Evolutionary conservation across 768 basidiomycete genomes (phyloP).

Genomic region (Cyclocybe cylindracea): DNA sequence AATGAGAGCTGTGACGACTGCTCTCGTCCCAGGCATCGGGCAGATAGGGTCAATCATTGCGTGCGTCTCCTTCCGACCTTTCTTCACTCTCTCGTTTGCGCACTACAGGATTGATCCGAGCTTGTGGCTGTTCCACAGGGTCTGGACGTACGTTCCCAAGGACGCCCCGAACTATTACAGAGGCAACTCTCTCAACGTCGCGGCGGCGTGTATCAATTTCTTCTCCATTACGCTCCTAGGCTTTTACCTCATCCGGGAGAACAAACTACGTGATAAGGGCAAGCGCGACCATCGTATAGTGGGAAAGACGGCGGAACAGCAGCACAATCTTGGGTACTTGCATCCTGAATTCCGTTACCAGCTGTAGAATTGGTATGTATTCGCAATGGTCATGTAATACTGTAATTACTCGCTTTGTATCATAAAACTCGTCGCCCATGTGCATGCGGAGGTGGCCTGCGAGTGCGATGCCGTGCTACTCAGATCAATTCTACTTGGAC

Average conservation of each 20-base stretch:
- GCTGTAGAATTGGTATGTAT: conserved; percentile 11
- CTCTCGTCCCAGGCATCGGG: conserved; percentile 45
- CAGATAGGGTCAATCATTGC: conserved; percentile 46
- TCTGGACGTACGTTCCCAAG: conserved; percentile 47
- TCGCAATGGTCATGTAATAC: background rate
- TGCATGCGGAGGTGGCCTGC: too few species aligned
- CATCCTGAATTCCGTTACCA: conserved; percentile 49
- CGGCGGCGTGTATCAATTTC: conserved; percentile 31
- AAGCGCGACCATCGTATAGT: conserved; percentile 12
- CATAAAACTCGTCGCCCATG: background rate
- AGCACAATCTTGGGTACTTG: conserved; percentile 42
- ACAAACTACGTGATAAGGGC: conserved; percentile 41
- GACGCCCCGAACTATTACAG: conserved; percentile 50
- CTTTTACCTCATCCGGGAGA: conserved; percentile 42
- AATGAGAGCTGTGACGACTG: conserved; percentile 44
- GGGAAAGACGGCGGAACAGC: conserved; percentile 24
- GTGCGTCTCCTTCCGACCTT: conserved; percentile 23
- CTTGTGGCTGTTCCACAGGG: conserved; percentile 24
- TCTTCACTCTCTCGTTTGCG: background rate
- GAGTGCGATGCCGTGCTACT: too few species aligned
- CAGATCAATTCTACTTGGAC: too few species aligned
- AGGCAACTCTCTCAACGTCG: conserved; percentile 48
- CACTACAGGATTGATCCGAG: background rate
- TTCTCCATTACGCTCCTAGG: conserved; percentile 31
- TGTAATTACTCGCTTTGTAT: conserved; percentile 1